Evolutionary conservation across 306 rosid species (phyloP).

Genomic region (Dryas octopetala): DNA sequence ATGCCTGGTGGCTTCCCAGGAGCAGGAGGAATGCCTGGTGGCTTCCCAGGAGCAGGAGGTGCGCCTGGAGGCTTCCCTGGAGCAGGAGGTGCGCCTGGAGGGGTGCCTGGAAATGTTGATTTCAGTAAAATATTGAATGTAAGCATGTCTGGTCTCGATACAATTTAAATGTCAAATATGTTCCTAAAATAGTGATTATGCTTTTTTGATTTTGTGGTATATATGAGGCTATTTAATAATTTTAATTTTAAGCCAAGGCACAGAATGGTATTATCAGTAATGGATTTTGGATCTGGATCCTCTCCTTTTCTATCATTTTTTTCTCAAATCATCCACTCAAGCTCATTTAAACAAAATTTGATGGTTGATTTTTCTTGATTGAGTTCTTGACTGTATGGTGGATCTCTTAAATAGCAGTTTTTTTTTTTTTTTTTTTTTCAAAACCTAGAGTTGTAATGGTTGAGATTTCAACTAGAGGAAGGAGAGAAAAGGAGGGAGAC

Average conservation of each 20-base stretch:
- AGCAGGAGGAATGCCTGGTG: constrained; percentile 11
- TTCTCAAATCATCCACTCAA: too few relatives aligned
- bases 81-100: constrained; percentile 53
- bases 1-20: constrained; percentile 37
- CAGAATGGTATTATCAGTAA: too few relatives aligned
- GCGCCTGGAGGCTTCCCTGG: constrained; percentile 34
- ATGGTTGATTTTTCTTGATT: too few relatives aligned
- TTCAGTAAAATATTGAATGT: constrained; percentile 86
- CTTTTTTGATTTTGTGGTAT: background rate
- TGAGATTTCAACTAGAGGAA: too few relatives aligned
- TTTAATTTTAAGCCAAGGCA: too few relatives aligned
- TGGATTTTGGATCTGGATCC: background rate
- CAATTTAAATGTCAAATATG: background rate
- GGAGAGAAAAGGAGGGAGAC: too few relatives aligned
- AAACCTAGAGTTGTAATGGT: too few relatives aligned
- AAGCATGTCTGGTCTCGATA: constrained; percentile 29
- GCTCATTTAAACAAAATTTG: too few relatives aligned
- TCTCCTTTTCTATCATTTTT: too few relatives aligned
- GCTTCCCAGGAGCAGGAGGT: constrained; percentile 33
- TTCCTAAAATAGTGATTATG: constrained; percentile 3
- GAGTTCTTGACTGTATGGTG: too few relatives aligned
- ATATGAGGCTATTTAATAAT: background rate
- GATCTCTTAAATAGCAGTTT: too few relatives aligned
- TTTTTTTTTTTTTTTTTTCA: too few relatives aligned
- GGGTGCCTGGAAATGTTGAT: constrained; percentile 87